Conservation (phyloP, 2,329 filamentous ascomycete genomes). For the Colletotrichum destructivum region DNA sequence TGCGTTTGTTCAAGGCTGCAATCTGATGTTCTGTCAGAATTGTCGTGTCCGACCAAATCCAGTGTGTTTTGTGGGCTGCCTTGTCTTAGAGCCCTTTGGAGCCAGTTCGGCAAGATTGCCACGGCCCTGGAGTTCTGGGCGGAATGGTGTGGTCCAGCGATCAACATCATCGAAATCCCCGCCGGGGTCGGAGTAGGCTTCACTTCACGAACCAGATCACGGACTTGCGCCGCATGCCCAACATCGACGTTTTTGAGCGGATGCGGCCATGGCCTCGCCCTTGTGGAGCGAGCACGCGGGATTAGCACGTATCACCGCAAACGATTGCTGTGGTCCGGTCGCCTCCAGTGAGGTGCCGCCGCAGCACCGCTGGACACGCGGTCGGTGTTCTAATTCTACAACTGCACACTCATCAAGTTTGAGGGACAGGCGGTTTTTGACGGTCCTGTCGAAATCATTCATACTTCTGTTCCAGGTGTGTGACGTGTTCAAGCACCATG, state of each 20-base stretch:
- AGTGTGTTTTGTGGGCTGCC: conserved; percentile 31
- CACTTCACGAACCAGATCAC: neutral
- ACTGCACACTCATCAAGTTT: neutral
- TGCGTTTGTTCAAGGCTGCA: conserved; percentile 22
- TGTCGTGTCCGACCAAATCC: conserved; percentile 16
- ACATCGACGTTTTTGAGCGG: neutral
- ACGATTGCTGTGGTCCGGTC: conserved; percentile 19
- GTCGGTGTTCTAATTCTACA: neutral
- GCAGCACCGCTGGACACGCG: neutral
- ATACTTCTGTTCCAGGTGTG: neutral
- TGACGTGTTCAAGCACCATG: no score
- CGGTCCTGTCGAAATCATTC: no score
- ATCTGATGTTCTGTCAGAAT: conserved; percentile 29
- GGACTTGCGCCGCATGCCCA: neutral
- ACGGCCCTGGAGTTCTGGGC: conserved; percentile 6
- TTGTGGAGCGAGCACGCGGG: neutral
- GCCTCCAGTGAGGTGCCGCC: conserved; percentile 37
- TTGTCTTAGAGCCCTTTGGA: neutral
- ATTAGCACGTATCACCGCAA: conserved; percentile 31
- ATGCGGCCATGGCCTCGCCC: neutral
- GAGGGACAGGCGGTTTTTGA: neutral
- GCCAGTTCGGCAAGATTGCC: conserved; percentile 20
- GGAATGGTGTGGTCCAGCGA: conserved; percentile 34
- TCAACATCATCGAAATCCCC: conserved; percentile 25
- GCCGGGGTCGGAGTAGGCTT: conserved; percentile 1